A percentile compares a stretch with the other conserved stretches of the same genome.
Evolutionary conservation across 257 asterid genomes (phyloP).

Genomic region (Salvia miltiorrhiza): DNA sequence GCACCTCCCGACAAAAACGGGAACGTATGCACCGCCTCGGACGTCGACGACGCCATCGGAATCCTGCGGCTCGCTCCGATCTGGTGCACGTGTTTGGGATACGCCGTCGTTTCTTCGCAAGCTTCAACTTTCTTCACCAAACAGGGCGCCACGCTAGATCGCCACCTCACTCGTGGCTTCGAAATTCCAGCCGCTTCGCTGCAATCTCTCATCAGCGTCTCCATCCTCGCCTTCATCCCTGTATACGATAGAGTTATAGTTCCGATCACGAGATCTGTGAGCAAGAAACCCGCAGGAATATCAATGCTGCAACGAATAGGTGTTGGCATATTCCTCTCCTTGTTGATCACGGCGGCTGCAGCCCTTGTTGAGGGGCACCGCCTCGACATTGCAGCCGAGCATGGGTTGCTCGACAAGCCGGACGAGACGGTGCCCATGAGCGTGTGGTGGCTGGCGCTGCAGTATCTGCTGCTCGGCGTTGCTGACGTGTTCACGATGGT

Average conservation of each 20-base stretch:
- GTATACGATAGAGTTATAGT: conserved; percentile 45
- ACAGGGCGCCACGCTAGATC: conserved; percentile 47
- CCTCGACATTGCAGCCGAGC: conserved; percentile 28
- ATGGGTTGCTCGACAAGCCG: conserved; percentile 37
- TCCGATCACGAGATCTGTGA: conserved; percentile 31
- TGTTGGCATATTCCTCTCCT: conserved; percentile 26
- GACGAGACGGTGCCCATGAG: conserved; percentile 43
- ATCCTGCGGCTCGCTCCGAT: conserved; percentile 41
- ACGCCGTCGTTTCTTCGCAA: conserved; percentile 37
- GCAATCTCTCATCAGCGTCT: conserved; percentile 25
- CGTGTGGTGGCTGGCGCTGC: conserved; percentile 57
- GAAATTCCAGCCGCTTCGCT: conserved; percentile 48
- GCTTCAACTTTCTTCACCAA: conserved; percentile 45
- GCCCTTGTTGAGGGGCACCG: conserved; percentile 42
- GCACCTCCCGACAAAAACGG: conserved; percentile 13
- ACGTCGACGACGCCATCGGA: conserved; percentile 31
- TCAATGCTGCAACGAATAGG: conserved; percentile 47
- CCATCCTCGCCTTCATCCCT: conserved; percentile 26
- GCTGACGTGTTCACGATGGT: conserved; percentile 41
- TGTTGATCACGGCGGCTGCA: conserved; percentile 31
- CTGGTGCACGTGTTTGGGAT: conserved; percentile 47
- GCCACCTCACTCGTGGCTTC: conserved; percentile 25
- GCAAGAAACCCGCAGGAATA: conserved; percentile 41
- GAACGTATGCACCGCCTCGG: conserved; percentile 15
- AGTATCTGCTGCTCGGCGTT: conserved; percentile 38